These are phyloP conservation scores for Massariosphaeria phaeospora DNA, from an alignment of 495 filamentous ascomycete species.

Conservation along the genomic window DNA sequence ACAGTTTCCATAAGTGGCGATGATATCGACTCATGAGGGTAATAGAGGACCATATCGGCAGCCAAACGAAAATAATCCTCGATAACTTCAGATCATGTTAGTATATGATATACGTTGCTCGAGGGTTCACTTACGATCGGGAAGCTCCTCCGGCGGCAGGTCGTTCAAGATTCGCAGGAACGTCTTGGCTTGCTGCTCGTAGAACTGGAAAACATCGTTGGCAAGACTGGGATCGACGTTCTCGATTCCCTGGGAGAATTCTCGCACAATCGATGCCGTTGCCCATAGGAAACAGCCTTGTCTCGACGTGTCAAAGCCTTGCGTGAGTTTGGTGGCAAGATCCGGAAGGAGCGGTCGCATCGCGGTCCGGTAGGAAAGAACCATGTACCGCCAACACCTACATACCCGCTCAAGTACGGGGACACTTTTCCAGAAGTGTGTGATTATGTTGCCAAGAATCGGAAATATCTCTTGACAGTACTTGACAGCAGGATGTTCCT, in stretches of 20 bases:
- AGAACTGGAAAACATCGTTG: conserved; percentile 86
- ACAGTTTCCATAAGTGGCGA: conserved; percentile 74
- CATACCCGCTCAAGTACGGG: conserved; percentile 92
- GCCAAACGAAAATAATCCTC: conserved; percentile 97
- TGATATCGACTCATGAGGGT: conserved; percentile 72
- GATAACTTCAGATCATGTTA: conserved; percentile 56
- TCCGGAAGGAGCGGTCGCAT: conserved; percentile 78
- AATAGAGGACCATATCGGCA: conserved; percentile 85
- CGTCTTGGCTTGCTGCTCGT: conserved; percentile 81
- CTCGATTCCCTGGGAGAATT: conserved; percentile 86
- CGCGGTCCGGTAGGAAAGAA: conserved; percentile 87
- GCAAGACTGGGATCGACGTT: conserved; percentile 77
- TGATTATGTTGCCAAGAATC: conserved; percentile 72
- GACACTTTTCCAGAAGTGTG: conserved; percentile 74
- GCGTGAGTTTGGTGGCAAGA: conserved; percentile 79
- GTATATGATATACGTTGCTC: background rate
- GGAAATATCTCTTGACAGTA: conserved; percentile 94
- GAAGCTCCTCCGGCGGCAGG: conserved; percentile 76
- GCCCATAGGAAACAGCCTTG: conserved; percentile 98
- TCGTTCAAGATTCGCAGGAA: conserved; percentile 88
- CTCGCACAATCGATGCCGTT: conserved; percentile 86
- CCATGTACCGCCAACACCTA: conserved; percentile 91
- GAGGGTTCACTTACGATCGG: conserved; percentile 58
- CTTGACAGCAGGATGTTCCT: conserved; percentile 85
- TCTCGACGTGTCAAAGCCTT: conserved; percentile 74